Percentiles rank a stretch among this genome's conserved stretches.
These are phyloP conservation scores for Castanospermum australe DNA, from an alignment of 306 rosid genomes.

Conservation along the genomic window DNA sequence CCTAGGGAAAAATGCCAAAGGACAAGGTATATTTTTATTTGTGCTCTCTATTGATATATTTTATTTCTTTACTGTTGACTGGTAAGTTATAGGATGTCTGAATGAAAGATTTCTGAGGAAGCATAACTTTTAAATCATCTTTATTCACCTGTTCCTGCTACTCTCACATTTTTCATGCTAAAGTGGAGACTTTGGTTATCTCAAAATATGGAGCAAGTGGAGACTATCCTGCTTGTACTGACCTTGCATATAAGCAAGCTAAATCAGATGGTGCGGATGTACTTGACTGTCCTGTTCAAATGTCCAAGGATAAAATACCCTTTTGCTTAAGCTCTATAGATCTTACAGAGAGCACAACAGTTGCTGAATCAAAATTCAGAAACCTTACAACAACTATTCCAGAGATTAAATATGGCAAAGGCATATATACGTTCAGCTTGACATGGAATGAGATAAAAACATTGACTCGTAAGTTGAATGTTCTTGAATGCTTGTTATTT, in stretches of 20 bases:
- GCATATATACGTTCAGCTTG: slow-evolving; percentile 74
- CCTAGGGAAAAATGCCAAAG: slow-evolving; percentile 33
- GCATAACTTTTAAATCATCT: slow-evolving; percentile 13
- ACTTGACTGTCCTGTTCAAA: slow-evolving; percentile 87
- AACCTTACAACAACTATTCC: slow-evolving; percentile 39
- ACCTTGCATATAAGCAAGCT: slow-evolving; percentile 60
- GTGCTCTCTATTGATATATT: not conserved
- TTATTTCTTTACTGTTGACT: not conserved
- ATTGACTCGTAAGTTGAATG: slow-evolving; percentile 62
- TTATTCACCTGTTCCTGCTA: slow-evolving; percentile 35
- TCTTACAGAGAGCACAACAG: slow-evolving; percentile 67
- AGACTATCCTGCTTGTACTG: slow-evolving; percentile 73
- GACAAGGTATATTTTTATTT: slow-evolving; percentile 45
- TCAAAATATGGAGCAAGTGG: slow-evolving; percentile 88
- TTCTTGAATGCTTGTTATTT: slow-evolving; percentile 16
- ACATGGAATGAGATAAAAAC: slow-evolving; percentile 66
- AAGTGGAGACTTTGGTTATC: slow-evolving; percentile 70
- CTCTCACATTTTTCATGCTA: slow-evolving; percentile 29
- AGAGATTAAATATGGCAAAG: slow-evolving; percentile 49
- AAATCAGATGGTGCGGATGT: slow-evolving; percentile 70
- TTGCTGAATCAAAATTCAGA: slow-evolving; percentile 41
- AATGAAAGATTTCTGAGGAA: not conserved
- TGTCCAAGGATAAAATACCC: slow-evolving; percentile 75
- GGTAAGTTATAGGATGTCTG: slow-evolving; percentile 6
- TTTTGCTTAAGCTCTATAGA: slow-evolving; percentile 81